Base-by-base conservation (phyloP, 345 rosid genomes). In the Theobroma cacao region DNA sequence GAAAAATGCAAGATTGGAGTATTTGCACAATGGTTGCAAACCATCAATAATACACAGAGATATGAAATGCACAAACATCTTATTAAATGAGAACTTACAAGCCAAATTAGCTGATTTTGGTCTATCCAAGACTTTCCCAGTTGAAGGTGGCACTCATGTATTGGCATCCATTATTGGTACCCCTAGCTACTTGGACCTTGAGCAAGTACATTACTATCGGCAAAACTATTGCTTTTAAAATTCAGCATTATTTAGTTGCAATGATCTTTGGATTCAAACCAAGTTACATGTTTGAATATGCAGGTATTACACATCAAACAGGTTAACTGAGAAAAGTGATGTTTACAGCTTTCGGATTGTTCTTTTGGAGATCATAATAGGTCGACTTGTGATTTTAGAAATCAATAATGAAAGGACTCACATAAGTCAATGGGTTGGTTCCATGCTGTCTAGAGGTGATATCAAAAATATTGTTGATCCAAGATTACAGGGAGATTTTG, bases 71-170 rank as follows among this genome's bases (percentile, higher is more conserved):
- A 82, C 90, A 1, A 90, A 88, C 72, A 90, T 90, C 43, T 85
- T 90, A 64, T 62, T 90, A 80, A 80, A 82, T 76, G 87, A 85
- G n/a, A 83, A 67, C 60, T 81, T 45, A 64, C 80, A 81, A 69
- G 93, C 94, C 4, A 91, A 89, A 64, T 77, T 91, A 59, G 82
- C 92, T 0, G 93, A 91, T 65, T 91, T 91, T 78, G 93, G 94
- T 6, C 75, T 89, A 4, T 91, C 95, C 2, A 87, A 81, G 78
- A 65, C 80, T 79, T 82, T 87, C 40, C 83, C 84, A 26, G 17
- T 77, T 0, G 93, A 87, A 34, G 84, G 85, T 0, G 80, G 74
- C 4, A 62, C 48, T 6, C 80, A 36, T 68, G 80, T 85, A 61
- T n/a, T n/a, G n/a, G n/a, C 80, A 0, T 81, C 93, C 10, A 64